A percentile compares a stretch with the other conserved stretches of the same genome.
phyloP scores from a whole-genome alignment of 495 filamentous ascomycete genomes.

The Xylaria cubensis region DNA sequence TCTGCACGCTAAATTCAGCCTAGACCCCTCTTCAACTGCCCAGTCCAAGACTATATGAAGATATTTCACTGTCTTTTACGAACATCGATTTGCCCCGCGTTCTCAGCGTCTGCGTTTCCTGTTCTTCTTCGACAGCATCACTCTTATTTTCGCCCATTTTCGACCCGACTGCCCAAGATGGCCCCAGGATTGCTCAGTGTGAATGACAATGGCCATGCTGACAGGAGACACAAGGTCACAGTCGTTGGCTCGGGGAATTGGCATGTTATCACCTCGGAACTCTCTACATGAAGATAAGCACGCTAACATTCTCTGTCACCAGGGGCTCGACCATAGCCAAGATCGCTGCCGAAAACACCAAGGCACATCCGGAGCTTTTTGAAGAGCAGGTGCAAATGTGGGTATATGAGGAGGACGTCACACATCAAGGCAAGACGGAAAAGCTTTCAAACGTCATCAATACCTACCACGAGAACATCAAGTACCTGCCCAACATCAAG shows the following conservation, averaged over 20 bases:
- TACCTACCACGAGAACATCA: slow-evolving; percentile 91
- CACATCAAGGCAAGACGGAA: slow-evolving; percentile 72
- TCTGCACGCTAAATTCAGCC: neutral
- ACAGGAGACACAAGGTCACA: slow-evolving; percentile 88
- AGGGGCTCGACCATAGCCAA: slow-evolving; percentile 98
- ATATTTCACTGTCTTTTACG: slow-evolving; percentile 9
- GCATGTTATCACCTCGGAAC: slow-evolving; percentile 52
- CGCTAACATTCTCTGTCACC: slow-evolving; percentile 6
- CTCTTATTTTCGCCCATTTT: slow-evolving; percentile 16
- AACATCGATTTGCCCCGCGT: slow-evolving; percentile 10
- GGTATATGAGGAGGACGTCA: slow-evolving; percentile 90
- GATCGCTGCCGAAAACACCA: slow-evolving; percentile 91
- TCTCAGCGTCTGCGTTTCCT: slow-evolving; percentile 10
- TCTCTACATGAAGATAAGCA: neutral
- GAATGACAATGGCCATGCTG: slow-evolving; percentile 32
- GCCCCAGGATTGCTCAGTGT: slow-evolving; percentile 24
- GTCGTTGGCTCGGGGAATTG: slow-evolving; percentile 97
- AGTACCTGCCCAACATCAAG: slow-evolving; percentile 86
- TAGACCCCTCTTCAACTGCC: neutral
- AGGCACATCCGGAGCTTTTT: slow-evolving; percentile 77
- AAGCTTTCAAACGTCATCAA: slow-evolving; percentile 95
- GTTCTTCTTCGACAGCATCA: neutral
- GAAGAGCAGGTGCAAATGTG: slow-evolving; percentile 94
- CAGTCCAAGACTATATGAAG: slow-evolving; percentile 18
- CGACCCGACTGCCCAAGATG: slow-evolving; percentile 23